These are phyloP conservation scores for Novymonas esmeraldas DNA, from an alignment of 208 protist genomes.

Conservation along the genomic window DNA sequence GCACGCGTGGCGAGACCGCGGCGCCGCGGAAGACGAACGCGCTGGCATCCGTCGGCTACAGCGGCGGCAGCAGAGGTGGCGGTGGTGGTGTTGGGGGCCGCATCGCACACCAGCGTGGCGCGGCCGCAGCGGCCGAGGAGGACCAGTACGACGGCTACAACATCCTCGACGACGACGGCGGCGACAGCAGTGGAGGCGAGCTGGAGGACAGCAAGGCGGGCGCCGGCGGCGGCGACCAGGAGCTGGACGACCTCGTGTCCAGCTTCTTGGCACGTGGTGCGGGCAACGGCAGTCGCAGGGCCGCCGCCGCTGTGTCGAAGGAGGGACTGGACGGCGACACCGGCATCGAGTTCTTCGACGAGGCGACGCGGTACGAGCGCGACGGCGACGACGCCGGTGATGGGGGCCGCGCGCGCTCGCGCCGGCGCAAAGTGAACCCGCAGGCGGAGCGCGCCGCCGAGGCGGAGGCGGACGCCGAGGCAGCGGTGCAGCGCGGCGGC, in stretches of 20 bases:
- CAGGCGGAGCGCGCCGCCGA: constrained; percentile 29
- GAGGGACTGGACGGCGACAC: constrained; percentile 26
- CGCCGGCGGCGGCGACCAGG: constrained; percentile 26
- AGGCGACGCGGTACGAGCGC: constrained; percentile 20
- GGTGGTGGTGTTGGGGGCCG: not conserved
- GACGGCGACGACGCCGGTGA: constrained; percentile 27
- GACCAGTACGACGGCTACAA: constrained; percentile 57
- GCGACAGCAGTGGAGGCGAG: constrained; percentile 21
- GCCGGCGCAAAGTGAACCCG: constrained; percentile 20
- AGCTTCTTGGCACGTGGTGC: constrained; percentile 42
- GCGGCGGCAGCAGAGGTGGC: not conserved
- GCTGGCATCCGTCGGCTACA: constrained; percentile 31
- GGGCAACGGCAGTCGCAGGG: not conserved
- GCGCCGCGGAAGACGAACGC: constrained; percentile 23
- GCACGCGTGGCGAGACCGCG: not conserved
- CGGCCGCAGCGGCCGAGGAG: constrained; percentile 14
- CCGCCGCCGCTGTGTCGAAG: not conserved
- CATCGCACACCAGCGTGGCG: no score
- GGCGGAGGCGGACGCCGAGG: constrained; percentile 46
- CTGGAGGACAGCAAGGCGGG: constrained; percentile 17
- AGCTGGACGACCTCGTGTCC: constrained; percentile 52
- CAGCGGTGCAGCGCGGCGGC: constrained; percentile 45
- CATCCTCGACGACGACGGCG: constrained; percentile 64
- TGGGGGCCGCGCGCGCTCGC: not conserved
- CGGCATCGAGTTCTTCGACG: constrained; percentile 62